Conservation (phyloP, 2,329 filamentous ascomycete genomes). For the Penicillium fuscoglaucum region DNA sequence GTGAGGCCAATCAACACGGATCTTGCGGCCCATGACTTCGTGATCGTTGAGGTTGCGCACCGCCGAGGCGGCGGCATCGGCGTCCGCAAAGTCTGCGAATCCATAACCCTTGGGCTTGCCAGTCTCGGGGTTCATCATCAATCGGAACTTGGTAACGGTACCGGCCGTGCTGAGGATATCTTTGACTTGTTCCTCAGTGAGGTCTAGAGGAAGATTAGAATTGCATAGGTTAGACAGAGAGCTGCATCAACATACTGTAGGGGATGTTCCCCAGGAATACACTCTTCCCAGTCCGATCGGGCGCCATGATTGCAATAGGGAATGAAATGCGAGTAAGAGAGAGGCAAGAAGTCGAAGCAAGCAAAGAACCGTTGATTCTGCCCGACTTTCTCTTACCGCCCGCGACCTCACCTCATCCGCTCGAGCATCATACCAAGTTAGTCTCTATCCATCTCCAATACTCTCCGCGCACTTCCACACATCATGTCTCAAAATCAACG, state of each 20-base stretch:
- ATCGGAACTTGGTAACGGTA: slow-evolving; percentile 84
- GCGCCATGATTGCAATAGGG: slow-evolving; percentile 40
- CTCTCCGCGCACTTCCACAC: slow-evolving; percentile 23
- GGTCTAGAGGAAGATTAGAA: slow-evolving; percentile 57
- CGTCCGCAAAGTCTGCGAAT: slow-evolving; percentile 92
- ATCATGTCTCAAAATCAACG: slow-evolving; percentile 58
- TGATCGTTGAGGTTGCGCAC: slow-evolving; percentile 94
- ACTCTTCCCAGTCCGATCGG: slow-evolving; percentile 47
- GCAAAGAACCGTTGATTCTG: slow-evolving; percentile 23
- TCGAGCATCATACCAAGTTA: slow-evolving; percentile 22
- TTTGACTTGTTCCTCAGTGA: slow-evolving; percentile 93
- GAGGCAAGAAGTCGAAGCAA: slow-evolving; percentile 10
- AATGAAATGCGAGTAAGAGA: slow-evolving; percentile 5
- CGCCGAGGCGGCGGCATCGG: slow-evolving; percentile 87
- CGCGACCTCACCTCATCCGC: slow-evolving; percentile 28
- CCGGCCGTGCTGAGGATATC: slow-evolving; percentile 90
- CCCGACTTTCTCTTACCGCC: slow-evolving; percentile 32
- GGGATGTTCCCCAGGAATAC: slow-evolving; percentile 61
- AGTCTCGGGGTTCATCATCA: slow-evolving; percentile 94
- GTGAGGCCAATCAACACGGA: slow-evolving; percentile 94
- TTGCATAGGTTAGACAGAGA: neutral
- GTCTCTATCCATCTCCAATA: slow-evolving; percentile 24
- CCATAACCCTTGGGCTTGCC: slow-evolving; percentile 94
- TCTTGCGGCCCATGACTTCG: slow-evolving; percentile 90
- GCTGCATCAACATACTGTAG: slow-evolving; percentile 57